Evolutionary conservation across 2,329 filamentous ascomycete genomes (phyloP).

Genomic region (Diaporthe citri): DNA sequence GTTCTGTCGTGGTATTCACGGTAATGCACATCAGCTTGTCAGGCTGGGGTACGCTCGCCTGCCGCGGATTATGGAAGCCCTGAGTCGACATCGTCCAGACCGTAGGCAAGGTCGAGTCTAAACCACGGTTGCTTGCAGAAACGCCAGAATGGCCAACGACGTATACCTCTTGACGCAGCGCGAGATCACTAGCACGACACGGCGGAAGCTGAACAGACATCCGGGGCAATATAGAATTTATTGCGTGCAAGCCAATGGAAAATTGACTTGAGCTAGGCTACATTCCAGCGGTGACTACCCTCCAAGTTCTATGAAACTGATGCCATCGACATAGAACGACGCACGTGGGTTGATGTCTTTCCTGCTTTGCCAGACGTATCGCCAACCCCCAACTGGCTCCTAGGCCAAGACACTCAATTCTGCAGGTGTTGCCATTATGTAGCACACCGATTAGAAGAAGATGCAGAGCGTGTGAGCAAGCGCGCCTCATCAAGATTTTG

Average conservation of each 20-base stretch:
- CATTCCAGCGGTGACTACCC: slow-evolving; percentile 18
- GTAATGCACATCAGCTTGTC: too few relatives aligned
- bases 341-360: slow-evolving; percentile 23
- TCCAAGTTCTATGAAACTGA: slow-evolving; percentile 31
- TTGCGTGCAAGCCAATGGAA: neutral
- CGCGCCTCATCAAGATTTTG: slow-evolving; percentile 11
- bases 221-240: neutral
- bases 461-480: slow-evolving; percentile 6
- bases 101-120: too few relatives aligned
- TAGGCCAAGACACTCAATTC: slow-evolving; percentile 27
- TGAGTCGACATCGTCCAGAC: too few relatives aligned
- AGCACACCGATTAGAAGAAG: neutral
- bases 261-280: slow-evolving; percentile 10
- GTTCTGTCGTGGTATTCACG: too few relatives aligned
- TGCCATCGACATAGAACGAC: slow-evolving; percentile 29
- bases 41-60: too few relatives aligned
- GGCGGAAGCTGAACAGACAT: too few relatives aligned
- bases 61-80: too few relatives aligned
- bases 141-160: too few relatives aligned
- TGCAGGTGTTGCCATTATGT: neutral
- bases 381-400: slow-evolving; percentile 37
- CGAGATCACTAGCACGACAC: too few relatives aligned
- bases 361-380: slow-evolving; percentile 16
- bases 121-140: too few relatives aligned
- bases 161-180: too few relatives aligned